Evolutionary conservation across 306 rosid genomes (phyloP), one percentile per base, ranked within the genome.

Genomic region (Lathyrus tuberosus): DNA sequence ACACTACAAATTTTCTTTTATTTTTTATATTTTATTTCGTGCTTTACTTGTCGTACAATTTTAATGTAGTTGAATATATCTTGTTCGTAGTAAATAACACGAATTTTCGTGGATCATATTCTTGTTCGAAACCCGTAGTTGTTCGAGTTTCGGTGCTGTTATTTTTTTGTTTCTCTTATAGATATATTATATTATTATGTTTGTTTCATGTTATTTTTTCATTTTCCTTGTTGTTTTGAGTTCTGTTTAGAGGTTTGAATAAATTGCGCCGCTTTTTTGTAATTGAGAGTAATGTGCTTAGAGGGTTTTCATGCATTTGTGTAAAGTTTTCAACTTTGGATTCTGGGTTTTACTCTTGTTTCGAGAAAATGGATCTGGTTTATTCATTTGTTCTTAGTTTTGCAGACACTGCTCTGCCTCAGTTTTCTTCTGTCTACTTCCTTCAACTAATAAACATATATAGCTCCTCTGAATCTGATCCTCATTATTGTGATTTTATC

Each of bases 41-140:
- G 76, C 24, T 76, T 53, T 70, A 65, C 41, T 81, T 70, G 37
- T 59, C 78, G 70, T 80, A 78, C 71, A 80, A 59, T 75, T 84
- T 73, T 66, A 84, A 62, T 87, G 84, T 78, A 73, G 69, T 80
- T 41, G 61, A 69, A 38, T 51, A 17, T 71, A 71, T 70, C 35
- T 80, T 72, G 2, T 6, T 79, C 49, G 54, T 66, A 70, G 48
- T 75, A 26, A 62, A 74, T 49, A 75, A 46, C 79, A 80, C 62
- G 78, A 76, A 76, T 82, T 86, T 79, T 75, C 74, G 58, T 79
- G 79, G 90, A 90, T 90, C 92, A 77, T 83, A 65, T 82, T 79
- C 47, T 81, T 79, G 60, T 1, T 7, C 9, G 31, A 59, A 80
- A 72, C 51, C 22, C 47, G 60, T 72, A 76, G 69, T 75, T 67